Percentiles rank a stretch among this genome's conserved stretches.
phyloP scores from a whole-genome alignment of 305 asterid genomes.

The Fraxinus angustifolia region DNA sequence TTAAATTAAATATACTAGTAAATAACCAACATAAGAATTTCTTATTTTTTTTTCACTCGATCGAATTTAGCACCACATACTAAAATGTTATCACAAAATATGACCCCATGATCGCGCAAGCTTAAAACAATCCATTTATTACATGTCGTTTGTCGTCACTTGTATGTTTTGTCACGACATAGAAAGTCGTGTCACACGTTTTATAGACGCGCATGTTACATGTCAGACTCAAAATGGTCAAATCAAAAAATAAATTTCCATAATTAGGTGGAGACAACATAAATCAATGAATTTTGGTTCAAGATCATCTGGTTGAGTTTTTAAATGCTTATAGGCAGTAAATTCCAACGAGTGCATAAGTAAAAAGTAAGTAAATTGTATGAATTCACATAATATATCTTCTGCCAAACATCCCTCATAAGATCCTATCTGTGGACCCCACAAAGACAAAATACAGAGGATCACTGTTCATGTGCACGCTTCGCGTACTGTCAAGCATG shows the following conservation, averaged over 20 bases:
- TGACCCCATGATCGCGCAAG: neutral
- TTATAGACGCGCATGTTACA: neutral
- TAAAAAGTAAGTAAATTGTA: neutral
- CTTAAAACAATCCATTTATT: neutral
- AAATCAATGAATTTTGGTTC: neutral
- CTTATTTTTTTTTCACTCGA: neutral
- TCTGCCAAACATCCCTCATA: neutral
- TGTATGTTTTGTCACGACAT: neutral
- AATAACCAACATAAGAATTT: neutral
- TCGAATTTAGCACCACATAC: neutral
- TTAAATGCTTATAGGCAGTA: neutral
- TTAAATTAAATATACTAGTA: too few relatives aligned
- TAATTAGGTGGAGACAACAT: neutral
- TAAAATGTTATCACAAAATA: neutral
- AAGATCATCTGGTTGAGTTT: neutral
- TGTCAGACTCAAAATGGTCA: neutral
- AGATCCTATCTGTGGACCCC: neutral
- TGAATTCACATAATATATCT: too few relatives aligned
- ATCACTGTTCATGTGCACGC: conserved; percentile 69
- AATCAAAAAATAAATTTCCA: neutral
- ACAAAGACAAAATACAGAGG: conserved; percentile 26
- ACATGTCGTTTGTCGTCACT: neutral
- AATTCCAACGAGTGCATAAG: neutral
- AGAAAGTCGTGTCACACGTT: neutral
- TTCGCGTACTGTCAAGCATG: conserved; percentile 49